Conservation (phyloP, 345 rosid species). For the Brassica napus region DNA sequence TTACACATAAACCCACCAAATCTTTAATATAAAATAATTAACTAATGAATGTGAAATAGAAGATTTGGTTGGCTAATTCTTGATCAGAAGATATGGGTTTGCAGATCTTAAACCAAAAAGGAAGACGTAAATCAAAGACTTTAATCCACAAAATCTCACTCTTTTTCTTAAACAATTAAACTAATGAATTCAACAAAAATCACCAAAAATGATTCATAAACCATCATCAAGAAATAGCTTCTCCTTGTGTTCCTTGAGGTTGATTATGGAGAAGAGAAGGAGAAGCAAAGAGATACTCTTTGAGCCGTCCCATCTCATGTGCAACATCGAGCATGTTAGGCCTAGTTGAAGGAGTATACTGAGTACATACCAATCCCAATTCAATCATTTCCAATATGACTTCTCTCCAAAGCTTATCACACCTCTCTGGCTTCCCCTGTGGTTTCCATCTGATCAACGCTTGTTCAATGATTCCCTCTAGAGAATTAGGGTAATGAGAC, state of each 20-base stretch:
- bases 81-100: constrained; percentile 1
- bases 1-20: constrained; percentile 17
- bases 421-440: constrained; percentile 33
- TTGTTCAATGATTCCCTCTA: constrained; percentile 58
- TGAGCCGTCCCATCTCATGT: constrained; percentile 68
- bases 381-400: constrained; percentile 72
- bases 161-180: neutral
- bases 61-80: constrained; percentile 32
- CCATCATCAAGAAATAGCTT: constrained; percentile 23
- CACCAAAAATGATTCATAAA: constrained; percentile 20
- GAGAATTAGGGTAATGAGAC: constrained; percentile 64
- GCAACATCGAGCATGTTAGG: constrained; percentile 86
- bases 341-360: constrained; percentile 67
- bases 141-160: neutral
- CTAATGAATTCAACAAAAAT: constrained; percentile 12
- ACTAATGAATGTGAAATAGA: constrained; percentile 27
- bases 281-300: constrained; percentile 59
- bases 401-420: constrained; percentile 53
- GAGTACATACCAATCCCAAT: constrained; percentile 83
- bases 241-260: constrained; percentile 25
- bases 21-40: neutral
- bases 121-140: constrained; percentile 8
- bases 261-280: constrained; percentile 33
- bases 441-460: constrained; percentile 54
- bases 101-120: constrained; percentile 9